These are phyloP conservation scores for Zizania palustris DNA, from an alignment of 202 grass and related monocot genomes.

Conservation along the genomic window DNA sequence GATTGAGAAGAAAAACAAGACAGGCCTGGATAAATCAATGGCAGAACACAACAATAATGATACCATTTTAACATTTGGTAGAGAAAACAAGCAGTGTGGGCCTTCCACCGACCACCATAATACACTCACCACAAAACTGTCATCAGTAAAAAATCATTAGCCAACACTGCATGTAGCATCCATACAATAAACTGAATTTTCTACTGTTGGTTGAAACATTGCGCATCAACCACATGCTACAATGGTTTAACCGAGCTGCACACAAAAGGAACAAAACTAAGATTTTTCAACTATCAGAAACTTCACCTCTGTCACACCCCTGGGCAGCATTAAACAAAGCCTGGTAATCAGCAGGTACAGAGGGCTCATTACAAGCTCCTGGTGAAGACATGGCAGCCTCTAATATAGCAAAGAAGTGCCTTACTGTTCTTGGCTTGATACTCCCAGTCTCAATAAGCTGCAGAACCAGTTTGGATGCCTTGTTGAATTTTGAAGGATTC, in stretches of 20 bases:
- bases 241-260: constrained; percentile 33
- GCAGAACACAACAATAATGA: background rate
- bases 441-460: constrained; percentile 86
- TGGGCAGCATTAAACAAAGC: constrained; percentile 66
- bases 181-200: constrained; percentile 75
- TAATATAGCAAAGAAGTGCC: constrained; percentile 72
- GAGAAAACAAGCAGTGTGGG: background rate
- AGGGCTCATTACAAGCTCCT: constrained; percentile 65
- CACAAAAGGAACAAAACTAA: background rate
- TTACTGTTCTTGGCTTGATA: constrained; percentile 67
- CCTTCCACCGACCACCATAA: background rate
- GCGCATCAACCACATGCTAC: constrained; percentile 25
- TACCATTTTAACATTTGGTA: background rate
- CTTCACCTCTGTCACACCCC: constrained; percentile 64
- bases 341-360: constrained; percentile 66
- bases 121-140: constrained; percentile 94
- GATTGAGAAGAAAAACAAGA: background rate
- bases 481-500: constrained; percentile 87
- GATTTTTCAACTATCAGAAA: background rate
- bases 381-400: constrained; percentile 80
- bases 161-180: constrained; percentile 74
- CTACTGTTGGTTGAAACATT: constrained; percentile 70
- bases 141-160: constrained; percentile 95
- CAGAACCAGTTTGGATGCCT: constrained; percentile 86
- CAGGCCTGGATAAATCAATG: background rate